Conservation (phyloP, 2,329 filamentous ascomycete genomes). For the Nemania sp. region DNA sequence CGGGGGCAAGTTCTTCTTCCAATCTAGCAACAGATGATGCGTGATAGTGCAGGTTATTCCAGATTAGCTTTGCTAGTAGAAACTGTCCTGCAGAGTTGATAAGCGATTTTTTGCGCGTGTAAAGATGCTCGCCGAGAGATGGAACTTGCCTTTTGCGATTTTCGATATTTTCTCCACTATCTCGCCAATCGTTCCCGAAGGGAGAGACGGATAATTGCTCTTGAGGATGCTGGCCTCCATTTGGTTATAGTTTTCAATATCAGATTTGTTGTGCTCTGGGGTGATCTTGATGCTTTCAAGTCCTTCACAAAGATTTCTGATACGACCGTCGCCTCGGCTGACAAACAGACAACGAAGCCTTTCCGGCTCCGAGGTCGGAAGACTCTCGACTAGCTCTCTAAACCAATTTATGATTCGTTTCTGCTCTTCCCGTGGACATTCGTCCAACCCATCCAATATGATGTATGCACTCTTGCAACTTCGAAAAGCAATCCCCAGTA, state of each 20-base stretch:
- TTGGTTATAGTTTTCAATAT: constrained; percentile 35
- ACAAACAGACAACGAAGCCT: constrained; percentile 36
- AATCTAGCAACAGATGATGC: constrained; percentile 19
- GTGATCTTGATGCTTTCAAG: constrained; percentile 28
- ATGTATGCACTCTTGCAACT: constrained; percentile 36
- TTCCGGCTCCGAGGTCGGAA: constrained; percentile 23
- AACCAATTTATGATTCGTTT: constrained; percentile 37
- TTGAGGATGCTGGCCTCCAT: constrained; percentile 4
- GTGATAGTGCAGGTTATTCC: constrained; percentile 13
- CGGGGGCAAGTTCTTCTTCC: constrained; percentile 25
- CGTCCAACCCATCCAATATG: constrained; percentile 44
- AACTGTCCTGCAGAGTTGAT: constrained; percentile 21
- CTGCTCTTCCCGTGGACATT: constrained; percentile 38
- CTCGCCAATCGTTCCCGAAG: too few relatives aligned
- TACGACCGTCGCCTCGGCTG: constrained; percentile 39
- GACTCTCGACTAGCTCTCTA: constrained; percentile 18
- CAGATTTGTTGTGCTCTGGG: constrained; percentile 32
- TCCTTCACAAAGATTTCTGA: constrained; percentile 32
- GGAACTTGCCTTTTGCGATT: not conserved
- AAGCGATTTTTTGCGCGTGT: too few relatives aligned
- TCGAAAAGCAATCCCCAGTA: constrained; percentile 32
- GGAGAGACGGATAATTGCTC: not conserved
- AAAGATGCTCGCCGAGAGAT: constrained; percentile 2
- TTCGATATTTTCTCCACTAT: not conserved
- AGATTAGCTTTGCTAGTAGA: constrained; percentile 21